Evolutionary conservation across 2,329 filamentous ascomycete genomes (phyloP), one percentile per base, ranked within the genome.

Genomic region (Pyrenochaeta sp.): DNA sequence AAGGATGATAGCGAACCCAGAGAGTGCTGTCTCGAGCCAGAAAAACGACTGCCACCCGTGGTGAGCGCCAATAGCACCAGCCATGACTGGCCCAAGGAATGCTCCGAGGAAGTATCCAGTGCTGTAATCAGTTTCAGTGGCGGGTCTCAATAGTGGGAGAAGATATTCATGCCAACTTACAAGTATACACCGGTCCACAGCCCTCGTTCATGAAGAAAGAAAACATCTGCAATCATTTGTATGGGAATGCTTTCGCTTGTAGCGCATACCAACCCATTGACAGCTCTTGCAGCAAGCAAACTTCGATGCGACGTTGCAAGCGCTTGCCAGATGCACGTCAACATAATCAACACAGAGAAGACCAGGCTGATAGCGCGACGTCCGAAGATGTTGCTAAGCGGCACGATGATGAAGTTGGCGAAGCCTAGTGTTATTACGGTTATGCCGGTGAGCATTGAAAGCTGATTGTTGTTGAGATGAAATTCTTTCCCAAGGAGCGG

Each of bases 1-100:
- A 2, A 77, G 58, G 15, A 79, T 23, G 7, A 78, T 73, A 5
- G 74, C 72, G 59, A 79, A 76, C 6, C 63, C 72, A 2, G 75
- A 70, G 5, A 80, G 64, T 0, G 68, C 78, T 1, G 73, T 71
- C 2, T 76, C 76, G 3, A 81, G 72, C 78, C 78, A 81, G 69
- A 80, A 81, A 64, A 81, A 80, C 11, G 74, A 77, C 42, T 77
- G 63, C 79, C 79, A 80, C 36, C 78, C 77, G 51, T 79, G 69
- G 17, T 75, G 66, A 10, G 68, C 70, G 17, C 73, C 76, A 30
- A 80, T 79, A 33, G 69, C 68, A 4, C 78, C 78, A 18, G 74
- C 69, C 71, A 80, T 79, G 48, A 80, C 75, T 1, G 77, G 77
- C 3, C 78, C 78, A 1, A 80, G 63, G 56, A 79, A 79, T 6